Evolutionary conservation across 2,329 filamentous ascomycete species (phyloP).

Genomic region (Fusarium burgessii): DNA sequence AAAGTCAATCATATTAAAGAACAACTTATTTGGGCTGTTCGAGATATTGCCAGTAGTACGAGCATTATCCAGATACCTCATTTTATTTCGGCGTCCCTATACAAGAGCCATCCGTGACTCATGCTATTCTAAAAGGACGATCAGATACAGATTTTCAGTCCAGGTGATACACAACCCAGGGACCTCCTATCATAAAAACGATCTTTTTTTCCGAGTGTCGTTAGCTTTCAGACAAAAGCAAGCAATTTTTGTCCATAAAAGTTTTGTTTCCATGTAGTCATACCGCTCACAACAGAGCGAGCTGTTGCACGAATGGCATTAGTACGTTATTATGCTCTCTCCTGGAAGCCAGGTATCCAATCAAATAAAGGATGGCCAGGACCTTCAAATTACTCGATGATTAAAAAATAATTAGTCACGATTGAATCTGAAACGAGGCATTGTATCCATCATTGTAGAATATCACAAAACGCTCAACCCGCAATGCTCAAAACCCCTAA

Average conservation of each 20-base stretch:
- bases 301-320: background rate
- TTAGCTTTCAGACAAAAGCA: background rate
- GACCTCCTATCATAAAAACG: background rate
- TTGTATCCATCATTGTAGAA: constrained; percentile 2
- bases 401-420: background rate
- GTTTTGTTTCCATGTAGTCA: background rate
- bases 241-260: background rate
- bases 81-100: background rate
- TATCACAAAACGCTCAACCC: constrained; percentile 18
- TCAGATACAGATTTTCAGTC: background rate
- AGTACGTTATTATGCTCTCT: background rate
- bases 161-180: background rate
- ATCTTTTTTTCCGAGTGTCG: background rate
- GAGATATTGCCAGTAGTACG: background rate
- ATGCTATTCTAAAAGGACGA: background rate
- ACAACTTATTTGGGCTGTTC: background rate
- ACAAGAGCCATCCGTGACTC: background rate
- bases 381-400: too few relatives aligned
- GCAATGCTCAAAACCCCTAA: constrained; percentile 8
- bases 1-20: background rate
- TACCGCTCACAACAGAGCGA: background rate
- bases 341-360: background rate
- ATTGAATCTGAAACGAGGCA: background rate
- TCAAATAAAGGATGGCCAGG: background rate
- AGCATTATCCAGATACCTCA: too few relatives aligned